These are phyloP conservation scores for Brassica rapa DNA, from an alignment of 345 rosid genomes.

Conservation along the genomic window DNA sequence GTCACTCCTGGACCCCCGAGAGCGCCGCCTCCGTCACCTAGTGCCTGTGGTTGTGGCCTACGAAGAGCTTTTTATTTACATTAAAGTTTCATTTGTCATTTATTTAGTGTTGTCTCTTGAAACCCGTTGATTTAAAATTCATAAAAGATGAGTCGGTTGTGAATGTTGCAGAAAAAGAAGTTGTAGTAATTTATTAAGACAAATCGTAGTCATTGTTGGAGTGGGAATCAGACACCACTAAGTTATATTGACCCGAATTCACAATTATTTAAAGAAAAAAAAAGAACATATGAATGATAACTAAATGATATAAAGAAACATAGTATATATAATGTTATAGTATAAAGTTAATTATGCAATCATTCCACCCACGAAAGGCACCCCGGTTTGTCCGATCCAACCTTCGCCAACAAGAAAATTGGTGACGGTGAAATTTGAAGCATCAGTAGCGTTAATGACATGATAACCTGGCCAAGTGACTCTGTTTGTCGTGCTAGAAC, in stretches of 20 bases:
- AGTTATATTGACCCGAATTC: constrained; percentile 3
- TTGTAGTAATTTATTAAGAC: not conserved
- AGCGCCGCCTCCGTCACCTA: not conserved
- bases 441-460: constrained; percentile 59
- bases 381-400: constrained; percentile 70
- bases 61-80: not conserved
- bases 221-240: constrained; percentile 22
- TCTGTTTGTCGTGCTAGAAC: constrained; percentile 59
- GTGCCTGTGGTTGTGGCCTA: not conserved
- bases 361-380: constrained; percentile 50
- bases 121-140: not conserved
- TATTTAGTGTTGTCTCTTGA: not conserved
- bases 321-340: not conserved
- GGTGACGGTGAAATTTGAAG: constrained; percentile 66
- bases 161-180: not conserved
- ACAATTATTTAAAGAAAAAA: constrained; percentile 12
- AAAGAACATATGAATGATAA: constrained; percentile 27
- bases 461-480: constrained; percentile 82
- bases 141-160: not conserved
- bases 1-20: not conserved
- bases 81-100: constrained; percentile 17
- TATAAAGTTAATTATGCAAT: constrained; percentile 28
- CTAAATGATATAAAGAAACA: not conserved
- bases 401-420: constrained; percentile 61
- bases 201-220: constrained; percentile 7